Conservation (phyloP, 1,284 basidiomycete genomes). For the Apiotrichum porosum region DNA sequence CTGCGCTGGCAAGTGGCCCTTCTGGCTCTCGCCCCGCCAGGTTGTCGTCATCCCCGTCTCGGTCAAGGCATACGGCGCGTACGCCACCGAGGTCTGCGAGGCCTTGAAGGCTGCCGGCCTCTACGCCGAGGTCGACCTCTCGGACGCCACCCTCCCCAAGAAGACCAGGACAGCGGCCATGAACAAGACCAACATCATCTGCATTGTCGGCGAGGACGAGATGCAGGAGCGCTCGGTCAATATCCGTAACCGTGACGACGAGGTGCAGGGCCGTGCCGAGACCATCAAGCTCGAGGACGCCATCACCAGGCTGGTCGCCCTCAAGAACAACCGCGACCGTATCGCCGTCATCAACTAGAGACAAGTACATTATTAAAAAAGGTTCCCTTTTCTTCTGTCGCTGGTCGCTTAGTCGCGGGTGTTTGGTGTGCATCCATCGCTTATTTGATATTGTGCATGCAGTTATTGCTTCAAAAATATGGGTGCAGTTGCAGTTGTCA, state of each 20-base stretch:
- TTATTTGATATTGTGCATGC: no score
- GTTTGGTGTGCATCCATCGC: no score
- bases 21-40: slow-evolving; percentile 96
- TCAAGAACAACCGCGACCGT: slow-evolving; percentile 33
- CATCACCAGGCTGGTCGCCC: slow-evolving; percentile 33
- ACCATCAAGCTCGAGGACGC: slow-evolving; percentile 42
- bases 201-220: slow-evolving; percentile 90
- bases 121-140: slow-evolving; percentile 87
- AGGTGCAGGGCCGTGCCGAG: slow-evolving; percentile 46
- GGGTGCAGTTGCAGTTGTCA: no score
- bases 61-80: slow-evolving; percentile 84
- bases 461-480: no score
- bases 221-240: slow-evolving; percentile 80
- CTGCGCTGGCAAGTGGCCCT: slow-evolving; percentile 98
- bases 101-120: slow-evolving; percentile 67
- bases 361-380: slow-evolving; percentile 1
- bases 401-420: no score
- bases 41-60: slow-evolving; percentile 93
- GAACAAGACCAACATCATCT: slow-evolving; percentile 94
- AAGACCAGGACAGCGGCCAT: slow-evolving; percentile 92
- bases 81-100: slow-evolving; percentile 43
- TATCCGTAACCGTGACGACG: slow-evolving; percentile 88
- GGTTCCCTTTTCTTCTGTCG: no score
- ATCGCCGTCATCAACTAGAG: slow-evolving; percentile 22
- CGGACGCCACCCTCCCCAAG: slow-evolving; percentile 89